Evolutionary conservation across 148 eudicot species (phyloP).

Genomic region (Heliosperma pusillum): DNA sequence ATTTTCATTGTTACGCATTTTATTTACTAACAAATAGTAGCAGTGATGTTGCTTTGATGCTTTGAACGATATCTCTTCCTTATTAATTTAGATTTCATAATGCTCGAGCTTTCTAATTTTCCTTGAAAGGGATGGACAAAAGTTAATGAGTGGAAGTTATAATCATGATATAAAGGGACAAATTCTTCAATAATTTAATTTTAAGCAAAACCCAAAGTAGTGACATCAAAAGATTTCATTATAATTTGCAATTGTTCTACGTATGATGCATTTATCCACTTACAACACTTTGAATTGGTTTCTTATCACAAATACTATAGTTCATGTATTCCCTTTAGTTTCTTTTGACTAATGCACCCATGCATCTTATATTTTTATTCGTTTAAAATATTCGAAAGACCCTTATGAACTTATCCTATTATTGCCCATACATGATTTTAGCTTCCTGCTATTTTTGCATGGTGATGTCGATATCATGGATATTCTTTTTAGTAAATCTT

Average conservation of each 20-base stretch:
- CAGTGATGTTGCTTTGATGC: neutral
- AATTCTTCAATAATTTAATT: conserved; percentile 2
- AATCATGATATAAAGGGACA: neutral
- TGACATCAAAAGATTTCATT: conserved; percentile 7
- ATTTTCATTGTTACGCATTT: too few relatives aligned
- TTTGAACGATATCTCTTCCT: too few relatives aligned
- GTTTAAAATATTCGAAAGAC: neutral
- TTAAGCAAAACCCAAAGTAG: neutral
- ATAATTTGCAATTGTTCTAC: neutral
- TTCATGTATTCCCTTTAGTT: neutral
- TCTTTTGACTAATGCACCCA: neutral
- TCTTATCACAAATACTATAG: neutral
- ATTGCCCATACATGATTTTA: neutral
- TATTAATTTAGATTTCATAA: neutral
- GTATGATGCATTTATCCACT: neutral
- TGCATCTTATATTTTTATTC: neutral
- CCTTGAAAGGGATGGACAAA: neutral
- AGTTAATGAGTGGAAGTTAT: neutral
- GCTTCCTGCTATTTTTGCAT: neutral
- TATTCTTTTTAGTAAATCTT: too few relatives aligned
- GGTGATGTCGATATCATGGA: neutral
- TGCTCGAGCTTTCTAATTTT: neutral
- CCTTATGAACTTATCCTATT: neutral
- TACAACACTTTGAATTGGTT: neutral
- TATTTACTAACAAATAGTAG: too few relatives aligned